Evolutionary conservation across 83 land plant genomes (phyloP), one percentile per base, ranked within the genome.

Genomic region (Diphasiastrum complanatum): DNA sequence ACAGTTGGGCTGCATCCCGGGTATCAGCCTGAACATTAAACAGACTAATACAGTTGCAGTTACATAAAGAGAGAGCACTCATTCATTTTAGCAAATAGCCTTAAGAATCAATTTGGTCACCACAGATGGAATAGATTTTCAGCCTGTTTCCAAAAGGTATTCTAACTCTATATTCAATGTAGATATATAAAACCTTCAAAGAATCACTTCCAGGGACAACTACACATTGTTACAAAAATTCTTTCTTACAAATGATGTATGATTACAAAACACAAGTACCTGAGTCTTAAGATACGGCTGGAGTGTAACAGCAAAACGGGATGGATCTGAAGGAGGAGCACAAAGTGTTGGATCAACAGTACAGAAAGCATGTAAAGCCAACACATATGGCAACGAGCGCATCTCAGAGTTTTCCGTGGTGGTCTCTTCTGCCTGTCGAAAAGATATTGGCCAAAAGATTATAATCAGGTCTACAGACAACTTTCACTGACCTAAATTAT

Each of bases 271-370:
- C 38, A 46, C 28, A 30, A 8, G 19, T 38, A 90, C 99, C 90
- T 89, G 97, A 26, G 82, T 89, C 75, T 95, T 95, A 23, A 95
- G 87, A 51, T 95, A 95, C 46, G 97, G 91, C 64, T 86, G 93
- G 22, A 95, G 72, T 25, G 99, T 95, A 22, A 90, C 83, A 20
- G 86, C 87, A 83, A 84, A 95, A 36, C 95, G 99, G 24, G 99
- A 84, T 26, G 86, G 97, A 70, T 95, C 90, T 32, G 96, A 79
- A 55, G 84, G 78, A 22, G 99, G 99, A 25, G 85, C 82, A 81
- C 99, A 95, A 1, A 95, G 69, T 31, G 78, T 78, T 14, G 99
- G 90, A 70, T 89, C 99, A 19, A 95, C 99, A 40, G 73, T 64
- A 58, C 99, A 95, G 70, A 95, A 95, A n/a, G 99, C 81, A 76